These are phyloP conservation scores for Coffea canephora DNA, from an alignment of 257 asterid species.

Conservation along the genomic window DNA sequence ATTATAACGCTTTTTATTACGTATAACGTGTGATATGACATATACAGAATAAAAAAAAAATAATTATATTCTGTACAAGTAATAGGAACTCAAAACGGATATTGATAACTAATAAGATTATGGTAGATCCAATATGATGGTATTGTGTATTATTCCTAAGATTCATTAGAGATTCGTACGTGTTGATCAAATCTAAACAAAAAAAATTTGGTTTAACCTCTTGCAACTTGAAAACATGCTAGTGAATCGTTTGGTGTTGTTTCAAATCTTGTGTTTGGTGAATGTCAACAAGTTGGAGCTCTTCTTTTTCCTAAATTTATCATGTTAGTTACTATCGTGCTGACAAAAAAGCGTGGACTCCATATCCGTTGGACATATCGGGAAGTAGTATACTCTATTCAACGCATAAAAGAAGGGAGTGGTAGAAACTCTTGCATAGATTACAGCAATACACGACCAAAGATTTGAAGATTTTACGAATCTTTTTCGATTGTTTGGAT, in stretches of 20 bases:
- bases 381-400: neutral
- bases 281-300: neutral
- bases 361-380: neutral
- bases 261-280: neutral
- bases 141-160: neutral
- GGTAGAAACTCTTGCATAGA: neutral
- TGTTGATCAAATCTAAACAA: too few relatives aligned
- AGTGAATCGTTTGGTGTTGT: neutral
- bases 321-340: neutral
- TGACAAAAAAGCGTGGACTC: neutral
- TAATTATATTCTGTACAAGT: too few relatives aligned
- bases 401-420: neutral
- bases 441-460: neutral
- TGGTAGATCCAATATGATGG: too few relatives aligned
- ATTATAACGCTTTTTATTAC: too few relatives aligned
- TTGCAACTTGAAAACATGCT: too few relatives aligned
- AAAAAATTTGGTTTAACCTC: neutral
- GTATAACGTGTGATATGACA: too few relatives aligned
- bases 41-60: too few relatives aligned
- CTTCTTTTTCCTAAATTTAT: too few relatives aligned
- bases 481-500: neutral
- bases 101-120: too few relatives aligned
- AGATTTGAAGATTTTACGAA: slow-evolving; percentile 1
- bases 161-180: too few relatives aligned
- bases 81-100: too few relatives aligned